Percentiles rank a stretch among this genome's conserved stretches.
These are phyloP conservation scores for Podila epigama DNA, from an alignment of 192 early-diverging fungal genomes.

Conservation along the genomic window DNA sequence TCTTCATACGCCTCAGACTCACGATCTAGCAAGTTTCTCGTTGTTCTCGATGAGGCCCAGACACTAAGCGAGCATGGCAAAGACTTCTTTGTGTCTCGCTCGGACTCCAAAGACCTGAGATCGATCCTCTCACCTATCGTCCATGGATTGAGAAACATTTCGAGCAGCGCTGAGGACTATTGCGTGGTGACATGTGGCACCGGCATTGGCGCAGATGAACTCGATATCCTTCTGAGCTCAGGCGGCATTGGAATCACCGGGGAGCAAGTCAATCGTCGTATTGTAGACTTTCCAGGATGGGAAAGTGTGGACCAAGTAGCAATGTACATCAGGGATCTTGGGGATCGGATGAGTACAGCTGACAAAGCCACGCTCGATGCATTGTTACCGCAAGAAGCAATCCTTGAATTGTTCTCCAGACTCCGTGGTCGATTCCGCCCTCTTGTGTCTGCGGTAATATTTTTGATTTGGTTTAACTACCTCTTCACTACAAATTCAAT, in stretches of 20 bases:
- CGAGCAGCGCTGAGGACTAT: background rate
- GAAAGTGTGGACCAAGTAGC: constrained; percentile 36
- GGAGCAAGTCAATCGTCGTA: constrained; percentile 26
- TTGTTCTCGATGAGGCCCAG: background rate
- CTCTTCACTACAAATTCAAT: no score
- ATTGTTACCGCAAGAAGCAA: constrained; percentile 29
- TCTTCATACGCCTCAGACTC: constrained; percentile 20
- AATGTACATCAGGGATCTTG: constrained; percentile 29
- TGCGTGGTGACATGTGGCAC: background rate
- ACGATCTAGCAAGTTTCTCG: background rate
- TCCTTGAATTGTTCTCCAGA: constrained; percentile 43
- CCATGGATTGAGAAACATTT: background rate
- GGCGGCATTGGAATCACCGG: constrained; percentile 25
- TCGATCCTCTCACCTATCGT: background rate
- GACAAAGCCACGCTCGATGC: constrained; percentile 15
- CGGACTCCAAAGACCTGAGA: background rate
- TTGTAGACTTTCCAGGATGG: constrained; percentile 36
- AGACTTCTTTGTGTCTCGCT: background rate
- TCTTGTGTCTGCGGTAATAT: constrained; percentile 22
- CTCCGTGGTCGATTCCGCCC: constrained; percentile 28
- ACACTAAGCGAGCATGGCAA: background rate
- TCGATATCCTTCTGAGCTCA: constrained; percentile 6
- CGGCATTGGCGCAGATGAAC: background rate
- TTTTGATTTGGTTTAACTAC: no score
- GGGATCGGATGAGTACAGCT: constrained; percentile 27